These are phyloP conservation scores for Trypethelium eluteriae DNA, from an alignment of 495 filamentous ascomycete species.

Conservation along the genomic window DNA sequence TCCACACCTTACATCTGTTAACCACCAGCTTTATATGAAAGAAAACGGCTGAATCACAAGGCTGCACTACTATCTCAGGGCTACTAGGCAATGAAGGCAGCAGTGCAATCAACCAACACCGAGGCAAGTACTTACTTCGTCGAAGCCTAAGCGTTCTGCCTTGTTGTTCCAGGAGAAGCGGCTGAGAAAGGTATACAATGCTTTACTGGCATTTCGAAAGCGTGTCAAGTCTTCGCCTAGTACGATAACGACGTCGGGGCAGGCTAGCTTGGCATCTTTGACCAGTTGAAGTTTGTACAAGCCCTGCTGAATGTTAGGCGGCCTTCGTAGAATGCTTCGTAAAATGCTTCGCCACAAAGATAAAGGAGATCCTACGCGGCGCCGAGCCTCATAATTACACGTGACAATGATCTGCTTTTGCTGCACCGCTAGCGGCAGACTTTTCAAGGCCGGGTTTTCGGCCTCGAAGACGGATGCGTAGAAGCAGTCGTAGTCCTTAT, in stretches of 20 bases:
- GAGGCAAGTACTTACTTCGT: constrained; percentile 51
- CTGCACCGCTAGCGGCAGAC: constrained; percentile 64
- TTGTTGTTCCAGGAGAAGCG: constrained; percentile 64
- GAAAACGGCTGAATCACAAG: not conserved
- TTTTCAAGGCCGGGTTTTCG: constrained; percentile 63
- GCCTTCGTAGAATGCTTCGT: not conserved
- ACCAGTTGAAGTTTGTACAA: constrained; percentile 79
- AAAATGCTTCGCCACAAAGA: constrained; percentile 3
- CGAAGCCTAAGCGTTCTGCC: constrained; percentile 75
- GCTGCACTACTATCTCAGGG: not conserved
- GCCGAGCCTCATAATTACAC: constrained; percentile 85
- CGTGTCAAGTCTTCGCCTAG: constrained; percentile 79
- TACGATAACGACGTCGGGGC: constrained; percentile 76
- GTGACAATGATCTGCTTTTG: constrained; percentile 91
- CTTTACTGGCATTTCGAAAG: constrained; percentile 80
- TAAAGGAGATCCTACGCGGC: constrained; percentile 28
- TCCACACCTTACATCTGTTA: constrained; percentile 43
- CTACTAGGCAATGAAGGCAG: not conserved
- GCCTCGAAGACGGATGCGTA: constrained; percentile 86
- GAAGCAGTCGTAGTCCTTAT: constrained; percentile 84
- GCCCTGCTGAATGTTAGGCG: constrained; percentile 41
- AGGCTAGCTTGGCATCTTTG: constrained; percentile 67
- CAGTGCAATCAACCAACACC: not conserved
- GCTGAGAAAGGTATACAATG: constrained; percentile 61
- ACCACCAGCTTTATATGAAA: not conserved